Conservation (phyloP, 208 protist species). For the Acanthamoeba rhysodes region DNA sequence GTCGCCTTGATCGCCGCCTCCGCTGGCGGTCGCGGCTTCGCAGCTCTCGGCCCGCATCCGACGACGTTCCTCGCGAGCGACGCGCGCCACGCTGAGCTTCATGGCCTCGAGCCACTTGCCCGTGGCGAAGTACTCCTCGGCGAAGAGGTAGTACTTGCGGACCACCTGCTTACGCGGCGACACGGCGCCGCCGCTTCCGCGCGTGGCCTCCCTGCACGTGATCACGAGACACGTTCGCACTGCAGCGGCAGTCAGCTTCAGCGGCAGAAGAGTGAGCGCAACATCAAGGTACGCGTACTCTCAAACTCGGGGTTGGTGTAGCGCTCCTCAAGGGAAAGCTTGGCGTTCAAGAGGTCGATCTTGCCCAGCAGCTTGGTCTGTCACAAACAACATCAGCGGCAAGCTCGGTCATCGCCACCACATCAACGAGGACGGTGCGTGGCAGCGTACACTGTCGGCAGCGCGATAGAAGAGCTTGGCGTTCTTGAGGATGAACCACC, state of each 20-base stretch:
- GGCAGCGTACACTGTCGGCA: neutral
- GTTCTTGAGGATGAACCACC: conserved; percentile 57
- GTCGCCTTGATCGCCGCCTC: neutral
- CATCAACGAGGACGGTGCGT: neutral
- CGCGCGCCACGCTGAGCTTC: conserved; percentile 20
- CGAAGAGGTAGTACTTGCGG: conserved; percentile 8
- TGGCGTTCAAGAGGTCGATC: neutral
- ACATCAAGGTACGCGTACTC: neutral
- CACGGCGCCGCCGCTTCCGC: neutral
- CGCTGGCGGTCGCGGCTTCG: neutral
- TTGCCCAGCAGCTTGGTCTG: neutral
- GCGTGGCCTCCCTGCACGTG: neutral
- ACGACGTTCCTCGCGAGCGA: neutral
- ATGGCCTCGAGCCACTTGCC: conserved; percentile 49
- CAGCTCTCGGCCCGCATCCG: neutral
- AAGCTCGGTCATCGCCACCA: neutral
- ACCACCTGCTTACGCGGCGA: neutral
- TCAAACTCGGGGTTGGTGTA: conserved; percentile 54
- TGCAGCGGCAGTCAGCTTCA: neutral
- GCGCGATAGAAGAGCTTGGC: conserved; percentile 16
- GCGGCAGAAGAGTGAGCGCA: neutral
- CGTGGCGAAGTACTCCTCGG: neutral
- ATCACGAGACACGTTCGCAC: conserved; percentile 60
- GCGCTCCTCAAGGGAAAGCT: conserved; percentile 14
- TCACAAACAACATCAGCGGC: neutral